These are phyloP conservation scores for Fusarium sp. DNA, from an alignment of 2,329 filamentous ascomycete species.

Conservation along the genomic window DNA sequence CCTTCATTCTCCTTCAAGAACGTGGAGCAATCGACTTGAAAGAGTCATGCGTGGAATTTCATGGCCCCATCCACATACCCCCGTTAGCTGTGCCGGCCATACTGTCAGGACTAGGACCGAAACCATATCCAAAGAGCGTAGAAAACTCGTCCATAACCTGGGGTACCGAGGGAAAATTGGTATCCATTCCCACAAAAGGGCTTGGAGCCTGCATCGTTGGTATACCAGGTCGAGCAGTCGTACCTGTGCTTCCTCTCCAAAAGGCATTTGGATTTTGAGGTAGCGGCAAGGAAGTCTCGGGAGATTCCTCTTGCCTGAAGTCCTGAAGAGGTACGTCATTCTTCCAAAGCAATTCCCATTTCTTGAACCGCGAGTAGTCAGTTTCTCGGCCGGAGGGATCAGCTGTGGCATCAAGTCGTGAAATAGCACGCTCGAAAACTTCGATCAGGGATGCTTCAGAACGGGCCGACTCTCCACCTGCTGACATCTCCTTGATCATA, in stretches of 20 bases:
- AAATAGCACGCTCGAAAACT: conserved; percentile 59
- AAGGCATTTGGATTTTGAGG: conserved; percentile 38
- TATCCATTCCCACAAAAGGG: conserved; percentile 50
- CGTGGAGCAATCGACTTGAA: not conserved
- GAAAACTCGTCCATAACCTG: conserved; percentile 52
- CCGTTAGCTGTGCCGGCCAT: conserved; percentile 39
- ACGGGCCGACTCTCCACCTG: conserved; percentile 61
- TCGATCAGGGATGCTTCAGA: conserved; percentile 63
- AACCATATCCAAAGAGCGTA: conserved; percentile 45
- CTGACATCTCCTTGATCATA: conserved; percentile 63
- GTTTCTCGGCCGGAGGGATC: conserved; percentile 53
- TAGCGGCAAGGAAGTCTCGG: conserved; percentile 35
- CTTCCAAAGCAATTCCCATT: conserved; percentile 61
- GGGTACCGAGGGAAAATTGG: conserved; percentile 51
- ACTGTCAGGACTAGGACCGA: conserved; percentile 45
- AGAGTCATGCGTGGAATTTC: conserved; percentile 7
- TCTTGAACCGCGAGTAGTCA: conserved; percentile 61
- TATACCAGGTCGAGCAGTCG: conserved; percentile 36
- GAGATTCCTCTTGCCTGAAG: conserved; percentile 37
- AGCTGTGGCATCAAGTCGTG: conserved; percentile 55
- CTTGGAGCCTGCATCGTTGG: conserved; percentile 43
- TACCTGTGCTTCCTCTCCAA: conserved; percentile 34
- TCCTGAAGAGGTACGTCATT: conserved; percentile 47
- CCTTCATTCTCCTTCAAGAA: conserved; percentile 9
- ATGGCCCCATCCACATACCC: conserved; percentile 44